Percentiles rank a stretch among this genome's conserved stretches.
Conservation (phyloP, 179 eudicot species). For the Nepenthes alata region DNA sequence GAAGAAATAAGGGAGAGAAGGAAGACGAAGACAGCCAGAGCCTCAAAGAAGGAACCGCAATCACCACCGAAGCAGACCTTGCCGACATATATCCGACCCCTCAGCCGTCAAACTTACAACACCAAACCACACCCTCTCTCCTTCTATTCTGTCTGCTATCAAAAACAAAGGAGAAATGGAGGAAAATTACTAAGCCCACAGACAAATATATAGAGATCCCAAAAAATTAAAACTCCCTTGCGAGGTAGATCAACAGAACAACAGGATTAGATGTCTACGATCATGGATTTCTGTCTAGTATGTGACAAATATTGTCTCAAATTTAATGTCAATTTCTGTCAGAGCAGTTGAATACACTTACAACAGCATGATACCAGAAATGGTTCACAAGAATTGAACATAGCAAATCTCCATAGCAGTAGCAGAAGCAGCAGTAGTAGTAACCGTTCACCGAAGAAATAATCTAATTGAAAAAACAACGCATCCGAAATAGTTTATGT, state of each 20-base stretch:
- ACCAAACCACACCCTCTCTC: not conserved
- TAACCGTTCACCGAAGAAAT: too few relatives aligned
- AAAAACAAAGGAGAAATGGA: not conserved
- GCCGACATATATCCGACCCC: constrained; percentile 33
- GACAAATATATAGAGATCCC: constrained; percentile 11
- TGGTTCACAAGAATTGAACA: constrained; percentile 10
- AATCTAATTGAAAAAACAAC: too few relatives aligned
- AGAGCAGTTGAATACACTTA: too few relatives aligned
- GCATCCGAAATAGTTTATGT: too few relatives aligned
- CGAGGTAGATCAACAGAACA: not conserved
- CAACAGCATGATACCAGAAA: not conserved
- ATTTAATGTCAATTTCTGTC: too few relatives aligned
- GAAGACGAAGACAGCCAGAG: constrained; percentile 17
- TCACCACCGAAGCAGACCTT: constrained; percentile 32
- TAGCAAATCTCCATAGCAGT: constrained; percentile 2
- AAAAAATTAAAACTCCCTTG: not conserved
- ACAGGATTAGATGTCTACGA: constrained; percentile 27
- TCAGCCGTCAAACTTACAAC: not conserved
- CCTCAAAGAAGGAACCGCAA: constrained; percentile 43
- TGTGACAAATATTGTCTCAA: constrained; percentile 18
- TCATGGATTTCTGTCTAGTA: constrained; percentile 13
- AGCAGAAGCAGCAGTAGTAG: too few relatives aligned
- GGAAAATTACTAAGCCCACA: not conserved
- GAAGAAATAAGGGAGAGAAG: constrained; percentile 11
- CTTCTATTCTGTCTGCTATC: not conserved